Conservation (phyloP, 768 basidiomycete species). For the Psilocybe tampanensis region DNA sequence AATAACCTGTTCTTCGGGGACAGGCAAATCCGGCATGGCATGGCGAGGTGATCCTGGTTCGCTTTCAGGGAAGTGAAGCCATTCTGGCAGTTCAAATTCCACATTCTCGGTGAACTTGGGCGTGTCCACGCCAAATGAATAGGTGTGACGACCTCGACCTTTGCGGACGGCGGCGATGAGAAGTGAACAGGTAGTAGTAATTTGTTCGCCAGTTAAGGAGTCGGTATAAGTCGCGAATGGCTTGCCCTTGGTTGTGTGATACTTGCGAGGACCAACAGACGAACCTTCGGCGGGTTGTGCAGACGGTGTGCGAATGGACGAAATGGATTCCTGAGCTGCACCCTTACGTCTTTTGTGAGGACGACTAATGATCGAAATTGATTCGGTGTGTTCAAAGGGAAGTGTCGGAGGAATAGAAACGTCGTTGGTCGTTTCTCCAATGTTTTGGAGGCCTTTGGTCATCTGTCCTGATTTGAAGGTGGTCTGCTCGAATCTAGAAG, state of each 20-base stretch:
- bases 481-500: conserved; percentile 11
- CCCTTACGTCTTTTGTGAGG: conserved; percentile 9
- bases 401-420: background rate
- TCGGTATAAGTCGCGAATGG: conserved; percentile 9
- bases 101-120: conserved; percentile 9
- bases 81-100: conserved; percentile 61
- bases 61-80: conserved; percentile 36
- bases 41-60: background rate
- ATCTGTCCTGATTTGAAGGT: background rate
- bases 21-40: background rate
- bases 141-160: conserved; percentile 48
- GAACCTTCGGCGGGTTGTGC: conserved; percentile 1
- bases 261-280: conserved; percentile 1
- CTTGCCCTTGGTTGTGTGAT: conserved; percentile 2
- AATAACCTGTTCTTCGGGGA: background rate
- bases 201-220: conserved; percentile 10
- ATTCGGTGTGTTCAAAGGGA: background rate
- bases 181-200: conserved; percentile 24
- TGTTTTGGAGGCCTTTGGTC: background rate
- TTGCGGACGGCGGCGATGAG: conserved; percentile 55
- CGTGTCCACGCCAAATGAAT: conserved; percentile 51
- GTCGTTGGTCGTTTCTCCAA: background rate
- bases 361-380: conserved; percentile 1
- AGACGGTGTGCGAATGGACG: conserved; percentile 6
- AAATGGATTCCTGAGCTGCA: background rate